Conservation (phyloP, 2,329 filamentous ascomycete genomes). For the Penicillium italicum region DNA sequence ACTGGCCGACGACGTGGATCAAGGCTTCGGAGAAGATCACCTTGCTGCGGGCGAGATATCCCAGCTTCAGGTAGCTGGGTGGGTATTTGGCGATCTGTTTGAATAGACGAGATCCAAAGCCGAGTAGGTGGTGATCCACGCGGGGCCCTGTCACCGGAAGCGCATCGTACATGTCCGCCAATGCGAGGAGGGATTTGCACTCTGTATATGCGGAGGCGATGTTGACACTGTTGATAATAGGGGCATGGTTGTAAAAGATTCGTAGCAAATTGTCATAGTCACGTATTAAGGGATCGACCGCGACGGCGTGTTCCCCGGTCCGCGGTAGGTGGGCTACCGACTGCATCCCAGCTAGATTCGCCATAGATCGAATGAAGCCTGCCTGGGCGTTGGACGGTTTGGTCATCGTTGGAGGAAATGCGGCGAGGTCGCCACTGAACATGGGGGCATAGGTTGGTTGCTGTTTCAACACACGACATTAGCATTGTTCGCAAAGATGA, state of each 20-base stretch:
- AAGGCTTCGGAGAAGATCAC: constrained; percentile 84
- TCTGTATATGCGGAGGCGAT: constrained; percentile 91
- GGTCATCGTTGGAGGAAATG: constrained; percentile 56
- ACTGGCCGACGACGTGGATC: constrained; percentile 91
- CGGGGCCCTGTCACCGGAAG: constrained; percentile 81
- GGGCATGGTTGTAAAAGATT: constrained; percentile 91
- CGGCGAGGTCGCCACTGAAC: constrained; percentile 51
- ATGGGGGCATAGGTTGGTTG: constrained; percentile 47
- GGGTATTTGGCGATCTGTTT: constrained; percentile 97
- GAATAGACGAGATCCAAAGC: constrained; percentile 87
- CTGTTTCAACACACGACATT: constrained; percentile 21
- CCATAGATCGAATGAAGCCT: constrained; percentile 82
- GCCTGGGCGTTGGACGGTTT: constrained; percentile 60
- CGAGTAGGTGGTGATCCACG: constrained; percentile 88
- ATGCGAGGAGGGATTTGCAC: constrained; percentile 80
- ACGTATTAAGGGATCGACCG: constrained; percentile 68
- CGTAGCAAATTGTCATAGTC: constrained; percentile 96
- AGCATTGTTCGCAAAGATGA: constrained; percentile 2
- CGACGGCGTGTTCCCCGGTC: constrained; percentile 57
- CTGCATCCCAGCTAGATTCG: constrained; percentile 63
- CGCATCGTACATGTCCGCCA: constrained; percentile 95
- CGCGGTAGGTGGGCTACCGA: constrained; percentile 52
- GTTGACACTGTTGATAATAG: constrained; percentile 75
- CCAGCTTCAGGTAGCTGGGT: constrained; percentile 83
- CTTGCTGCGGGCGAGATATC: constrained; percentile 77